Evolutionary conservation across 192 early-diverging fungal species (phyloP), one percentile per base, ranked within the genome.

Genomic region (Phycomyces nitens): DNA sequence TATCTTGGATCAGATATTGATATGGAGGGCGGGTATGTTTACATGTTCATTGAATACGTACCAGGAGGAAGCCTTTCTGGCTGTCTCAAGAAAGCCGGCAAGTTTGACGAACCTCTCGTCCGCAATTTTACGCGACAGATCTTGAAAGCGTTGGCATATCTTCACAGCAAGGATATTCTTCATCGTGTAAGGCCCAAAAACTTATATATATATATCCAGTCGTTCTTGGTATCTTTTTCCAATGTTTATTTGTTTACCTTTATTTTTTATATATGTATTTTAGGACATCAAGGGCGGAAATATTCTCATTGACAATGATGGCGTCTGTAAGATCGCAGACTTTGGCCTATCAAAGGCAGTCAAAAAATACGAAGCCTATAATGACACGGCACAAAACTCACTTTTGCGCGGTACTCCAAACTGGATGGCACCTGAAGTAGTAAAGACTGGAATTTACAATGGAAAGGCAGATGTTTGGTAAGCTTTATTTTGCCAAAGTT

Each of bases 31-130:
- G 66, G 57, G 1, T n/a, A 53, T 18, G 74, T 94, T 69, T 96
- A 95, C 79, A 93, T 98, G 63, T 97, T 97, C 72, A 77, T 98
- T 56, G 95, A 98, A 79, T 98, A 98, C 73, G 93, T 98, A 57
- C 84, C 92, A 6, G 96, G 96, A 57, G 96, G 96, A 10, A 89
- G 88, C 5, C 88, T 98, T 53, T 80, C 92, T 23, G 84, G 81
- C 27, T 77, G 88, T 60, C 75, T 97, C 56, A 83, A 86, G 71
- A 78, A 86, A 58, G 78, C 83, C 62, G 86, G 89, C 5, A 75
- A 80, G 23, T 81, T 91, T 71, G 78, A 83, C 5, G 90, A 92
- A 53, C 69, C 87, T 18, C 77, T 91, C 0, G 82, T 89, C 39
- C 76, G 84, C 26, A 84, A 77, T 27, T 92, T 93, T 59, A 81